Base-by-base conservation (phyloP, 306 rosid species). In the Corylus avellana region DNA sequence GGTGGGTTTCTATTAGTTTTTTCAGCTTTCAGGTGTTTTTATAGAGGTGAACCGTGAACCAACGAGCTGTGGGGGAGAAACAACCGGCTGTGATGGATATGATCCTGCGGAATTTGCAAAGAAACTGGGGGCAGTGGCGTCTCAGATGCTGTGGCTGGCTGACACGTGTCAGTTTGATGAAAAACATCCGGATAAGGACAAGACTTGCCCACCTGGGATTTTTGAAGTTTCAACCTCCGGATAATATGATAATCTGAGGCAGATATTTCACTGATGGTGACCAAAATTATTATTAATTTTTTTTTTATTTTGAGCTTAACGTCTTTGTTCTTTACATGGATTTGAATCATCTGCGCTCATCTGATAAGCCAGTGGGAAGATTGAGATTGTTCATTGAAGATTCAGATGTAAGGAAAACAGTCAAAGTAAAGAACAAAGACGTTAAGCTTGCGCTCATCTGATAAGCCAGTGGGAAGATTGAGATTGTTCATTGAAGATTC, bases 21-120 rank as follows among this genome's bases (percentile, higher is more conserved):
- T 39, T 3, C 27, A 55, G 61, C 7, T 56, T n/a, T 2, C 61
- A 18, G 4, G 17, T 22, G 7, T 35, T 39, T 67, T 68, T 68
- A 56, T 22, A 69, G 37, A 44, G 16, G 16, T 5, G 46, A 42
- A 42, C 46, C 8, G 16, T 5, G 46, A 42, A 42, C 46, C 8
- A 6, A 42, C 7, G 44, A 39, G 44, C 44, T 39, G 8, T 12
- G 49, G 25, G 78, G 44, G 74, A 13, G 17, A 83, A 80, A 83
- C 88, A 29, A 44, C 73, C 78, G 86, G 85, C 87, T 49, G 17
- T 0, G 47, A 49, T 7, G 85, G 72, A 69, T 54, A 49, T 22
- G 16, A 13, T 49, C 51, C 4, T 37, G 68, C 20, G 29, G 57
- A 48, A 7, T 68, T 51, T 29, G 57, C 29, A 0, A 29, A 8